Base-by-base conservation (phyloP, 2,329 filamentous ascomycete genomes). In the Hymenotorrendiella dingleyae region DNA sequence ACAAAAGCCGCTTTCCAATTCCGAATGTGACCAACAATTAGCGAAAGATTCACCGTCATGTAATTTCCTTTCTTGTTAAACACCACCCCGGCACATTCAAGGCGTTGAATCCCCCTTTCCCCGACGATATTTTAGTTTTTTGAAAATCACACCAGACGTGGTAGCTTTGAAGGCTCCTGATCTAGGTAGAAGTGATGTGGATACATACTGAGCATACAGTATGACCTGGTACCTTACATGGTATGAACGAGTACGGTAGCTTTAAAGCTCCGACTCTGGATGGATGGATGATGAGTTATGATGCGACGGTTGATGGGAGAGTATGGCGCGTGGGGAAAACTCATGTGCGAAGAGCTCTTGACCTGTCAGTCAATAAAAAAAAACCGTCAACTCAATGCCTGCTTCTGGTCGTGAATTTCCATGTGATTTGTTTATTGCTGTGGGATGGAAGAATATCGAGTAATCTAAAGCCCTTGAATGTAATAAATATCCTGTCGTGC, bases 31-130 rank as follows among this genome's bases (percentile, higher is more conserved):
- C 57, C 56, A 52, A 59, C 48, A 50, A 59, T 54, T 57, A 60
- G 56, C 58, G 54, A 62, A 60, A 62, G 59, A 62, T 62, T 60
- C 59, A 62, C 58, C 56, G 52, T 62, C 59, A 62, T 62, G 59
- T 63, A 62, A 55, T 60, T 52, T 53, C 53, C 42, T 52, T 52
- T 35, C 48, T 51, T 54, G 49, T 41, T 50, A 43, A 44, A 46
- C 38, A 48, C 47, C 39, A 42, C 50, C 53, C 49, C 49, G 56
- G 55, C 55, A 61, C 57, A 57, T 61, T 46, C 44, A 45, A 49
- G 57, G 52, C 53, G 53, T 59, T 54, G 20, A n/a, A 22, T 30
- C 21, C 28, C 21, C 22, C 43, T 54, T 54, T 53, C 38, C 40
- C 46, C 56, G 40, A 54, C 51, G 21, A 39, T 39, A 39, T 39